These are phyloP conservation scores for Penicillium italicum DNA, from an alignment of 2,329 filamentous ascomycete genomes.

Conservation along the genomic window DNA sequence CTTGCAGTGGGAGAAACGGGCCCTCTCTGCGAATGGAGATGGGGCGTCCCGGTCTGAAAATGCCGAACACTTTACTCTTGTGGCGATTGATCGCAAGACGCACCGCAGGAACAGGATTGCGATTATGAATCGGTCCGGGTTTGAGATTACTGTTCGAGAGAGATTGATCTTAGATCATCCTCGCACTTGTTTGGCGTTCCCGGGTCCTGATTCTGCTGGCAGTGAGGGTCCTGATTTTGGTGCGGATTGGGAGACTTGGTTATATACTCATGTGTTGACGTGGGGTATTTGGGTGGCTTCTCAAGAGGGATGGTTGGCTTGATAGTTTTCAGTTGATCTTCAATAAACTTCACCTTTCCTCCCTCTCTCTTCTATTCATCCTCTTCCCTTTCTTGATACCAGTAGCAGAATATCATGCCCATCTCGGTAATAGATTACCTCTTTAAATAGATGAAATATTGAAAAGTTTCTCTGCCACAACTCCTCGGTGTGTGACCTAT, in stretches of 20 bases:
- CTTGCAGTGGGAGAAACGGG: slow-evolving; percentile 21
- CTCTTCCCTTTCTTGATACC: neutral
- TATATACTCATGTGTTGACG: slow-evolving; percentile 32
- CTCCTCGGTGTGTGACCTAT: neutral
- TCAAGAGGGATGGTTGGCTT: slow-evolving; percentile 27
- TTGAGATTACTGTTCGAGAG: slow-evolving; percentile 28
- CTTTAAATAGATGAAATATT: neutral
- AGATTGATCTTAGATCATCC: slow-evolving; percentile 22
- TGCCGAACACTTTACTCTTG: slow-evolving; percentile 16
- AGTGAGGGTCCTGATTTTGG: neutral
- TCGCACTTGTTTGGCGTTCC: slow-evolving; percentile 18
- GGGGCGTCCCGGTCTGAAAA: neutral
- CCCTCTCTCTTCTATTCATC: neutral
- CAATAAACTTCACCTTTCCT: too few species aligned
- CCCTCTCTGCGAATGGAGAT: neutral
- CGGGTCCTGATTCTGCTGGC: slow-evolving; percentile 7
- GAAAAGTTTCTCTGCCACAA: neutral
- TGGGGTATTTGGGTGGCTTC: slow-evolving; percentile 31
- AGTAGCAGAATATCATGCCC: neutral
- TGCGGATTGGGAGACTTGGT: slow-evolving; percentile 19
- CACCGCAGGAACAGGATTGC: slow-evolving; percentile 19
- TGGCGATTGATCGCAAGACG: slow-evolving; percentile 21
- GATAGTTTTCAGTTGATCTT: neutral
- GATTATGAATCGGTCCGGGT: slow-evolving; percentile 14
- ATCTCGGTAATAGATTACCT: neutral